Conservation (phyloP, 1,284 basidiomycete species). For the Puccinia brachypodii region DNA sequence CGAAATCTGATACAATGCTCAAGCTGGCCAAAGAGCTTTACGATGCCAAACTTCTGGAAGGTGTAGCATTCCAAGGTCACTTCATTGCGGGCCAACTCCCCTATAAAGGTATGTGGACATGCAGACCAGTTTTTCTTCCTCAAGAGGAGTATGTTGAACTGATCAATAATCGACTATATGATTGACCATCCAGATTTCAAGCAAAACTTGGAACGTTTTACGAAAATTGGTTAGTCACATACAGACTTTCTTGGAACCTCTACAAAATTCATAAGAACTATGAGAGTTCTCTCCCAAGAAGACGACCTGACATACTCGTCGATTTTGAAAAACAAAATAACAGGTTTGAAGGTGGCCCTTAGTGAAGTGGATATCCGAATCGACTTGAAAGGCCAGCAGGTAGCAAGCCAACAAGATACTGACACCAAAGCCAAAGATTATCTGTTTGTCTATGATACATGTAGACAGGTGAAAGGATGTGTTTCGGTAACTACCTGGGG, state of each 20-base stretch:
- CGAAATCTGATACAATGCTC: conserved; percentile 4
- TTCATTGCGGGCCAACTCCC: conserved; percentile 16
- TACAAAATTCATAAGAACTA: background rate
- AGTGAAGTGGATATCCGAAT: conserved; percentile 32
- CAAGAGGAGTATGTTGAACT: too few relatives aligned
- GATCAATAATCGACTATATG: background rate
- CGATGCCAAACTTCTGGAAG: background rate
- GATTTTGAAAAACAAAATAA: background rate
- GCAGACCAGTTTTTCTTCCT: too few relatives aligned
- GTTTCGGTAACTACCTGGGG: conserved; percentile 15
- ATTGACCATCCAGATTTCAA: background rate
- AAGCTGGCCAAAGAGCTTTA: background rate
- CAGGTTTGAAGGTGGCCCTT: conserved; percentile 21
- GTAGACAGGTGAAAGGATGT: background rate
- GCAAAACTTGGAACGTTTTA: conserved; percentile 16
- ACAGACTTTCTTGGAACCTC: background rate
- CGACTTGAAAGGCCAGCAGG: background rate
- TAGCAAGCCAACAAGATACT: background rate
- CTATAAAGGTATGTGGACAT: background rate
- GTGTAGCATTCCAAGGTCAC: conserved; percentile 20
- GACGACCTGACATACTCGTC: background rate
- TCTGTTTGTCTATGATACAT: background rate
- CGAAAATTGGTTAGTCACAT: background rate
- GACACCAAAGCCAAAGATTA: background rate
- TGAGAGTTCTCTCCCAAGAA: too few relatives aligned